Evolutionary conservation across 2,329 filamentous ascomycete species (phyloP).

Genomic region (Diplodia sapinea): DNA sequence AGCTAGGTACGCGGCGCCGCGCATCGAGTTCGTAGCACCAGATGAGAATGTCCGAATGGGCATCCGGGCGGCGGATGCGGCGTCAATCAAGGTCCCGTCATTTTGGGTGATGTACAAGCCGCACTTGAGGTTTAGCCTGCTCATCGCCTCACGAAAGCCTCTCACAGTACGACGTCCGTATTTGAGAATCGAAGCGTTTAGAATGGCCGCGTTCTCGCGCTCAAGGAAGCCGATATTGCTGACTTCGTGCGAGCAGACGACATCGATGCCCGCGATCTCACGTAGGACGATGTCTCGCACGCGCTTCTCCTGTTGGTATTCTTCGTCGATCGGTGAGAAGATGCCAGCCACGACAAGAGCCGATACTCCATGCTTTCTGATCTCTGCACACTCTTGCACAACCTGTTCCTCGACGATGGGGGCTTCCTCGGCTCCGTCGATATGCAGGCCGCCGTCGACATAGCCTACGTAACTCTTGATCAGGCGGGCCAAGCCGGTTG

Average conservation of each 20-base stretch:
- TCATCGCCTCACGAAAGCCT: conserved; percentile 55
- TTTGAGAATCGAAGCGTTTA: conserved; percentile 57
- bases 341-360: conserved; percentile 63
- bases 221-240: conserved; percentile 59
- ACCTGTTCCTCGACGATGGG: conserved; percentile 54
- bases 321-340: conserved; percentile 64
- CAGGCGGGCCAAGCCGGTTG: conserved; percentile 47
- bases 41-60: conserved; percentile 60
- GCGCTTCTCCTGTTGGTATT: conserved; percentile 58
- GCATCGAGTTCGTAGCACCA: conserved; percentile 61
- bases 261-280: conserved; percentile 55
- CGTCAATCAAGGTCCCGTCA: conserved; percentile 57
- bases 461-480: conserved; percentile 54
- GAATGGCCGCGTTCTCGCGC: conserved; percentile 58
- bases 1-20: conserved; percentile 54
- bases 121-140: conserved; percentile 53
- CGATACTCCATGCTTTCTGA: conserved; percentile 52
- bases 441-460: conserved; percentile 57
- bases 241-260: conserved; percentile 59
- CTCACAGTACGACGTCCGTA: conserved; percentile 55
- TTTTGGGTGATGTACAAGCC: conserved; percentile 60
- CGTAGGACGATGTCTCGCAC: conserved; percentile 56
- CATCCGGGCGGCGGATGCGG: conserved; percentile 53
- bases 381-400: conserved; percentile 51
- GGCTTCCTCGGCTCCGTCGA: conserved; percentile 52